Base-by-base conservation (phyloP, 2,329 filamentous ascomycete genomes). In the Alternaria sp. region DNA sequence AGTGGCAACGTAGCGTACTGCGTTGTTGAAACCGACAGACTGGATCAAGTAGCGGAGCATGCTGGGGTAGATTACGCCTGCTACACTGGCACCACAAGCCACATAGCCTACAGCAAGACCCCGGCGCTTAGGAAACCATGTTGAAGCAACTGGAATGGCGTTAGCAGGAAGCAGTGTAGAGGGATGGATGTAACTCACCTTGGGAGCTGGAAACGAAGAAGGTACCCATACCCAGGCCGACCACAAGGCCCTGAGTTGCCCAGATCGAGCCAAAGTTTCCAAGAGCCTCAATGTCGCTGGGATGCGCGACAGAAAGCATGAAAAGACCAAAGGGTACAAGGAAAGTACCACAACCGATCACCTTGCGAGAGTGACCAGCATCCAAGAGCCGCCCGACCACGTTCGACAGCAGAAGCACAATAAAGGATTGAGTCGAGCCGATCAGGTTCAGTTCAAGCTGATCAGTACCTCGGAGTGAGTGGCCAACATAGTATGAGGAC, bases 181-280 rank as follows among this genome's bases (percentile, higher is more conserved):
- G 20, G 4, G 6, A 12, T 14, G 28, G 14, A 32, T 5, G 5
- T 14, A 10, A 71, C 79, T 59, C 78, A 84, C 82, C 77, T 74
- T 84, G 82, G 25, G 83, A 84, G 62, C 82, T 83, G 25, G 80
- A 80, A 5, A 85, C 83, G 64, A 85, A 85, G 71, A 83, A 84
- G 64, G 82, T 84, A n/a, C 81, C 78, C 83, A 85, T 85, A 10
- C 83, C 83, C 10, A 84, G 59, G 5, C 82, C 82, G 27, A 78
- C 78, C 38, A 84, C 69, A 40, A 85, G 67, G 4, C 83, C 83
- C 67, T 85, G 82, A 5, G 81, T 81, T 11, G 81, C 69, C 81
- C 81, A 83, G 25, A 83, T 82, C 7, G 79, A 66, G 30, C 65
- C 74, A 65, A 82, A 84, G 54, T 75, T 81, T 44, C 76, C 81